A percentile compares a stretch with the other conserved stretches of the same genome.
Evolutionary conservation across 1,139 yeast species (phyloP).

Genomic region (Arxiozyma slooffiae): DNA sequence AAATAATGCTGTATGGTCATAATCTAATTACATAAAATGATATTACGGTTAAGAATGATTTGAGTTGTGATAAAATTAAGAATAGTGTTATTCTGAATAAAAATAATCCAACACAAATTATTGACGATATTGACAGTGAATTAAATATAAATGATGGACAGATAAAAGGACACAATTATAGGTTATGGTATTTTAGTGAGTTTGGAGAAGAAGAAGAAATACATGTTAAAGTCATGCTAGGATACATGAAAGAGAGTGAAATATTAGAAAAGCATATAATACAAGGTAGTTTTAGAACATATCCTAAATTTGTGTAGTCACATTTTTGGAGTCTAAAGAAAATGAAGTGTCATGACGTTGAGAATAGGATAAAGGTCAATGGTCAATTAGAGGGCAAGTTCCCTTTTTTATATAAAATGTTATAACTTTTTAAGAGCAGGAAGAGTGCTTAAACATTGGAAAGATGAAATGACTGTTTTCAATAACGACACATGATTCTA

Average conservation of each 20-base stretch:
- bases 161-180: background rate
- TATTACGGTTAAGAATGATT: background rate
- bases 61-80: slow-evolving; percentile 3
- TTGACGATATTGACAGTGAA: background rate
- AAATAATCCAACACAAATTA: background rate
- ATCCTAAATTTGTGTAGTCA: slow-evolving; percentile 24
- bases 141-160: background rate
- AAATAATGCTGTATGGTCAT: slow-evolving; percentile 1
- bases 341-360: background rate
- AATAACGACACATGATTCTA: slow-evolving; percentile 46
- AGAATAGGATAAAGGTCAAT: background rate
- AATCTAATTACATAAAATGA: background rate
- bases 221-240: slow-evolving; percentile 57
- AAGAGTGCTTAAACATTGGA: slow-evolving; percentile 48
- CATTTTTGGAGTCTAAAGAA: slow-evolving; percentile 20
- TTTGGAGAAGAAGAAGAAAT: slow-evolving; percentile 16
- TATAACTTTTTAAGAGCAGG: slow-evolving; percentile 45
- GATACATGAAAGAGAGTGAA: slow-evolving; percentile 55
- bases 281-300: slow-evolving; percentile 6
- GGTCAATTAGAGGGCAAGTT: slow-evolving; percentile 28
- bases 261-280: slow-evolving; percentile 32
- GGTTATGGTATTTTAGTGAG: background rate
- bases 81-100: background rate
- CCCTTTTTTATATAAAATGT: slow-evolving; percentile 35
- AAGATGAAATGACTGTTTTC: slow-evolving; percentile 55